Evolutionary conservation across 176 grass and related monocot genomes (phyloP).

Genomic region (Zizania latifolia): DNA sequence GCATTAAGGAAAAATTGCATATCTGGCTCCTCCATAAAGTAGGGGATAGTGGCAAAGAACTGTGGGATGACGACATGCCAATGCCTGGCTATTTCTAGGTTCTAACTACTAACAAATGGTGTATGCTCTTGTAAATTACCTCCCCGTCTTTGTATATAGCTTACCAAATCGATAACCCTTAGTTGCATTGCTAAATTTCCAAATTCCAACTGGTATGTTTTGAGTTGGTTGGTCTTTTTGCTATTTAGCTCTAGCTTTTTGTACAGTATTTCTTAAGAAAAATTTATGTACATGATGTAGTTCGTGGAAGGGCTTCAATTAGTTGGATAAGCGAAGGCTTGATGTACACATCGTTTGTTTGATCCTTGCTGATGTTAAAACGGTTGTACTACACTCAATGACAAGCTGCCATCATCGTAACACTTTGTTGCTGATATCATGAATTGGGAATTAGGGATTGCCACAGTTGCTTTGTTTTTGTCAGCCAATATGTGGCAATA

Average conservation of each 20-base stretch:
- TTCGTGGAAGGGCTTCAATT: not conserved
- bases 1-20: conserved; percentile 72
- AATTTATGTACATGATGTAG: not conserved
- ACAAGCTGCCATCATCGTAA: not conserved
- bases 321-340: not conserved
- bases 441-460: not conserved
- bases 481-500: too few species aligned
- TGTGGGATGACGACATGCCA: conserved; percentile 54
- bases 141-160: not conserved
- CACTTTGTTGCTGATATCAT: not conserved
- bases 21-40: conserved; percentile 80
- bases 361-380: not conserved
- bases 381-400: too few species aligned
- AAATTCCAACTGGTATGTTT: conserved; percentile 3
- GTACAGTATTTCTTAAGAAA: conserved; percentile 18
- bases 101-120: conserved; percentile 3
- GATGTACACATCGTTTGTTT: not conserved
- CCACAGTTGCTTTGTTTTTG: too few species aligned
- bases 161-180: conserved; percentile 3
- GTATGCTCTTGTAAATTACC: conserved; percentile 34
- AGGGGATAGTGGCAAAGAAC: conserved; percentile 51
- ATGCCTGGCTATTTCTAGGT: conserved; percentile 42
- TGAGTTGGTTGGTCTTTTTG: not conserved
- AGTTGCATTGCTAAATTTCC: conserved; percentile 1
- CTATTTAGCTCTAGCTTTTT: not conserved